Percentiles rank a stretch among this genome's conserved stretches.
phyloP scores from a whole-genome alignment of 2,329 filamentous ascomycete genomes.

The Fusarium hostae region DNA sequence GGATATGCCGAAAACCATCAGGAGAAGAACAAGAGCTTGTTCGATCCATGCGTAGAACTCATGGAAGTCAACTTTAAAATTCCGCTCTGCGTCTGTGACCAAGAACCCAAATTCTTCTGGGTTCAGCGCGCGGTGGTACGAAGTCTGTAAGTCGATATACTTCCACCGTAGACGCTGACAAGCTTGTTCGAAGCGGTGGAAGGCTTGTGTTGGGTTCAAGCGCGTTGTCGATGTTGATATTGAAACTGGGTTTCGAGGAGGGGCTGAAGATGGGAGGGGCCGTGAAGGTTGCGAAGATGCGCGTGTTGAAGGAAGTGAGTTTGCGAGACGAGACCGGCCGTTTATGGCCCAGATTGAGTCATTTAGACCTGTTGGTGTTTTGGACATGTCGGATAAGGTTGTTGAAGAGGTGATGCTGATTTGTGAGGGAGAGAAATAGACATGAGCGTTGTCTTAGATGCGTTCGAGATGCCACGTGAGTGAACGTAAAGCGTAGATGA shows the following conservation, averaged over 20 bases:
- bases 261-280: not conserved
- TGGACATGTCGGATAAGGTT: constrained; percentile 22
- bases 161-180: constrained; percentile 72
- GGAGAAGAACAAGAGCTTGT: constrained; percentile 73
- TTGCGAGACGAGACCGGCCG: constrained; percentile 9
- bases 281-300: not conserved
- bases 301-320: constrained; percentile 6
- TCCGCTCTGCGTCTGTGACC: constrained; percentile 65
- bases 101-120: constrained; percentile 51
- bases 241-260: not conserved
- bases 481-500: not conserved
- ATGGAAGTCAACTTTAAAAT: constrained; percentile 83
- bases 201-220: constrained; percentile 54
- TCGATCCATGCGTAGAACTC: constrained; percentile 81
- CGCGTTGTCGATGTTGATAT: constrained; percentile 19
- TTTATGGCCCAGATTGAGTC: constrained; percentile 43
- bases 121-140: constrained; percentile 63
- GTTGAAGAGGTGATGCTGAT: not conserved
- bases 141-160: constrained; percentile 66
- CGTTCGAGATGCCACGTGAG: not conserved
- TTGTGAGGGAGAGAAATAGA: not conserved
- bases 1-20: constrained; percentile 70
- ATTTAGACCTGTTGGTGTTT: constrained; percentile 29
- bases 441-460: not conserved
- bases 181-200: constrained; percentile 69